Base-by-base conservation (phyloP, 2,329 filamentous ascomycete species). In the Arthroderma sp. region DNA sequence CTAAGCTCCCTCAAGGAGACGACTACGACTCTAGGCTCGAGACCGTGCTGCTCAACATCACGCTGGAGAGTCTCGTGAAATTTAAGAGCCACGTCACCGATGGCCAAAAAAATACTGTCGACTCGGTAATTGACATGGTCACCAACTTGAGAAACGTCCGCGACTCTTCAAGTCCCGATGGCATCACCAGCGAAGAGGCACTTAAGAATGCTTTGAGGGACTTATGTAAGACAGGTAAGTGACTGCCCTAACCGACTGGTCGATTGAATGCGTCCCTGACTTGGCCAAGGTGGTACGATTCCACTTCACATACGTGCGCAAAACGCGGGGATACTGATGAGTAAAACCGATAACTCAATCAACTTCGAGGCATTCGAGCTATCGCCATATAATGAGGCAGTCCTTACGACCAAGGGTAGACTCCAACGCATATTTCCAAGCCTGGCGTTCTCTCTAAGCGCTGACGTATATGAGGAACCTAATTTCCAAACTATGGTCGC, bases 341-440 rank as follows among this genome's bases (percentile, higher is more conserved):
- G 60, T 2, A 58, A 42, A n/a, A 29, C 29, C 1, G 42, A 47
- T 4, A 42, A 47, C 8, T 27, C 38, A 4, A 29, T 45, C 31
- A 37, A 40, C 22, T 56, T 68, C 2, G 68, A 73, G 48, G 56
- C 59, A 0, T 74, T 73, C 36, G 72, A 75, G 49, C 54, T 71
- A 0, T 69, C 68, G 0, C 63, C 71, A 1, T 49, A 45, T 0
- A 68, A 66, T 30, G 44, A 56, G 8, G 48, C 55, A 0, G 63
- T 70, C 1, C 65, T 68, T 30, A 47, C 45, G 0, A 60, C 61
- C 1, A 50, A 56, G 29, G 68, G 66, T 0, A 57, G 68, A 15
- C 60, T 75, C 0, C 41, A 52, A 9, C 65, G 71, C 5, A 58
- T 48, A 0, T 75, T 75, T 43, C 72, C 71, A 3, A 68, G 64